Evolutionary conservation across 1,284 basidiomycete genomes (phyloP).

Genomic region (Tilletiopsis washingtonensis): DNA sequence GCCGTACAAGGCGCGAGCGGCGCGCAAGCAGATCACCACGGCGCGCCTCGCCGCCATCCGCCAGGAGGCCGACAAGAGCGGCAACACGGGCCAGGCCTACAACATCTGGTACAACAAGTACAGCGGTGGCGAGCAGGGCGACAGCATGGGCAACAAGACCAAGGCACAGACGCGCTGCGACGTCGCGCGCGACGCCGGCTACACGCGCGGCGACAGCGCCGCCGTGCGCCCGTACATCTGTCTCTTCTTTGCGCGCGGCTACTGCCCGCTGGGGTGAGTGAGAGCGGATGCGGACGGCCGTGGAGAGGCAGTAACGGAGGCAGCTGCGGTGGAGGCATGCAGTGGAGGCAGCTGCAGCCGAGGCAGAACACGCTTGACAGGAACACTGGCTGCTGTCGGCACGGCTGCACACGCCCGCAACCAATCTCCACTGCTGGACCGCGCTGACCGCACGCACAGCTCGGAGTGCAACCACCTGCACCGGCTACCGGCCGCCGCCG

Average conservation of each 20-base stretch:
- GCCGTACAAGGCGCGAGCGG: conserved; percentile 32
- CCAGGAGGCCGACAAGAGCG: conserved; percentile 25
- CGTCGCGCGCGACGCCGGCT: conserved; percentile 78
- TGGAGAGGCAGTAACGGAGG: no score
- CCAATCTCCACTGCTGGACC: no score
- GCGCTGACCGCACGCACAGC: conserved; percentile 43
- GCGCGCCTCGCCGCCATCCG: conserved; percentile 37
- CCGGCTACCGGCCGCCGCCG: conserved; percentile 57
- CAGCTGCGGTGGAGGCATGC: no score
- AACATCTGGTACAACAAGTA: conserved; percentile 99
- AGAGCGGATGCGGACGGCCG: no score
- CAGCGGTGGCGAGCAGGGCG: conserved; percentile 56
- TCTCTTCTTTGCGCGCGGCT: conserved; percentile 89
- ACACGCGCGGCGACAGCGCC: conserved; percentile 55
- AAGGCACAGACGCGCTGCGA: conserved; percentile 85
- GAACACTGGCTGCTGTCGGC: no score
- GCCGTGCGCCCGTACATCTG: conserved; percentile 80
- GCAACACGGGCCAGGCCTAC: conserved; percentile 33
- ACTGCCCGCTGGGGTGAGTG: conserved; percentile 77
- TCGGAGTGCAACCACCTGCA: conserved; percentile 95
- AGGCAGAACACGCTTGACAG: not conserved
- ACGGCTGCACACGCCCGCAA: no score
- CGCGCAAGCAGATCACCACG: conserved; percentile 37
- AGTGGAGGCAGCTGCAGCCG: no score
- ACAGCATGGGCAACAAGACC: conserved; percentile 58